Evolutionary conservation across 805 yeast species (phyloP), one percentile per base, ranked within the genome.

Genomic region (Starmera quercuum): DNA sequence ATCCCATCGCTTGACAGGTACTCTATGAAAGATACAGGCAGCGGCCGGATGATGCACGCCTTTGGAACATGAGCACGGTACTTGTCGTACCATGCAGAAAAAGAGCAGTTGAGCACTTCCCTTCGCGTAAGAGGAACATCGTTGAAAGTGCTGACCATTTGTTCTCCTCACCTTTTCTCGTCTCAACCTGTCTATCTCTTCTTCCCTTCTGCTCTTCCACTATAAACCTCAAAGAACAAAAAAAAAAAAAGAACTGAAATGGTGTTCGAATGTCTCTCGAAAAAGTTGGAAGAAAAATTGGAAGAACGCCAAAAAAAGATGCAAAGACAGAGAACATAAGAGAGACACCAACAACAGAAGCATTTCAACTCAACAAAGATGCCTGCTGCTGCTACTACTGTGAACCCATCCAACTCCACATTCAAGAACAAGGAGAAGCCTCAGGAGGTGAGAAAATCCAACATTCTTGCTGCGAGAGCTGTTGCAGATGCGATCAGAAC

Each of bases 381-480:
- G 48, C 34, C 48, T 23, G 31, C 31, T 25, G 32, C 34, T 19
- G 40, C 40, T 9, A 20, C 37, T 15, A 31, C 50, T 15, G 30
- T 14, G 10, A 19, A 18, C 78, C 83, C 47, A 16, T 78, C 87
- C 25, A 86, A 86, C 62, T 87, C 92, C 34, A 83, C 92, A 29
- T 92, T 92, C 68, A 83, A 78, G 53, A 88, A 88, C 63, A 86
- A 79, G 82, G 98, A 92, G 63, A 76, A 97, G 53, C 98, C 92
- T 20, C 98, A 92, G 62, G 90, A 90, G 65, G 98, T 97, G 35
- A 85, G 98, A 65, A 70, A 87, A 67, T 83, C 96, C 11, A 88
- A 97, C 5, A 92, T 92, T 58, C 92, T 92, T 6, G 98, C 97
- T 24, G 98, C 98, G 36, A 87, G 94, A 53, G 99, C 98, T 20